A percentile compares a stretch with the other conserved stretches of the same genome.
These are phyloP conservation scores for Rhizophagus prolifer DNA, from an alignment of 192 early-diverging fungal species.

Conservation along the genomic window DNA sequence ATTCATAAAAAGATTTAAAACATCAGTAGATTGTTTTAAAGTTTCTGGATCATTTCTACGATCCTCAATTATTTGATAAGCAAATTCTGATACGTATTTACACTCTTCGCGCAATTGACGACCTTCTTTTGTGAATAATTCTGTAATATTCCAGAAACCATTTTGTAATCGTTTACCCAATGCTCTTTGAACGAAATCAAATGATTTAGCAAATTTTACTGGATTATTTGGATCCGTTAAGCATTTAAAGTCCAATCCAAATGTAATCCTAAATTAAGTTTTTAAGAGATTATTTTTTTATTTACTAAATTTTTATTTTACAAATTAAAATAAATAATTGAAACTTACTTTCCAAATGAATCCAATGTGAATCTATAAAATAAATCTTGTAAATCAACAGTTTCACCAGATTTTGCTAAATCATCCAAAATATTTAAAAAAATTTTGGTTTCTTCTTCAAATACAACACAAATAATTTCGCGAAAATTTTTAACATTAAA, in stretches of 20 bases:
- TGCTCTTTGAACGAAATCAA: conserved; percentile 48
- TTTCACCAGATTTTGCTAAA: conserved; percentile 31
- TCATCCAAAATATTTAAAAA: conserved; percentile 2
- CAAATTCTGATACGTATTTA: conserved; percentile 34
- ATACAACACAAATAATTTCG: background rate
- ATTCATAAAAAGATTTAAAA: conserved; percentile 50
- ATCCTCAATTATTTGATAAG: conserved; percentile 36
- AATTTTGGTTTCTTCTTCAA: background rate
- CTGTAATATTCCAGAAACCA: conserved; percentile 38
- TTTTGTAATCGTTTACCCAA: conserved; percentile 37
- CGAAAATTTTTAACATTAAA: conserved; percentile 19
- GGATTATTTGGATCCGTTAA: conserved; percentile 33
- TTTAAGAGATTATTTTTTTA: background rate
- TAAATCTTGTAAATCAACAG: conserved; percentile 47
- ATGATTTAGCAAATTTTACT: conserved; percentile 49
- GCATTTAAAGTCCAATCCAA: conserved; percentile 38
- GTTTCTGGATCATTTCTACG: conserved; percentile 29
- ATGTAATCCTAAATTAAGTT: conserved; percentile 34
- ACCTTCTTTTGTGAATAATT: conserved; percentile 23
- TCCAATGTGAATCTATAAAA: conserved; percentile 49
- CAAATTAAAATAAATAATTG: background rate
- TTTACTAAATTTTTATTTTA: too few relatives aligned
- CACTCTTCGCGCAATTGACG: conserved; percentile 30
- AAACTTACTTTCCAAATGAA: conserved; percentile 39
- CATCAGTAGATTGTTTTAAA: conserved; percentile 26